Evolutionary conservation across 2,329 filamentous ascomycete genomes (phyloP), one percentile per base, ranked within the genome.

Genomic region (Cladophialophora psammophila): DNA sequence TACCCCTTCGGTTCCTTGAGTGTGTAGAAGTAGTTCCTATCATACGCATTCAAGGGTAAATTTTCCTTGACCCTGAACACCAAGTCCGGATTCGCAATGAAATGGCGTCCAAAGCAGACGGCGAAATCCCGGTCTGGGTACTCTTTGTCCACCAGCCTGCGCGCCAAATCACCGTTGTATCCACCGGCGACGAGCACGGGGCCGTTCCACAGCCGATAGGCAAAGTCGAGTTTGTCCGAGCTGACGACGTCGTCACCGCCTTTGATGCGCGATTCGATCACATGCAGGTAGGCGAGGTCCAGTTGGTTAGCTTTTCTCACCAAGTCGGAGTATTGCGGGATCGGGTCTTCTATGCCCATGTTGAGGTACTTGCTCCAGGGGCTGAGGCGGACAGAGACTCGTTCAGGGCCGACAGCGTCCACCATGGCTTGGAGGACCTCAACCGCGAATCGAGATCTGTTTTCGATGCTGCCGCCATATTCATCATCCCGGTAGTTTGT

Each of bases 291-390:
- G 0, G 87, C 84, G 12, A 91, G 77, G 1, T 84, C 80, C 1
- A 88, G 74, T 34, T 79, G 76, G 61, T 82, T 84, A 9, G 88
- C 78, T 53, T 84, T 81, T 36, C 77, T 72, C 52, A 87, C 81
- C 7, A 90, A 74, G 72, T 91, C 80, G 0, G 78, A 79, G 73
- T 91, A 92, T 67, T 91, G 88, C 0, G 88, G 86, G 10, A 86
- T 73, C 0, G 88, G 88, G 52, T 91, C 82, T 0, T 76, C 70
- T 86, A 90, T 90, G 35, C 79, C 78, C 88, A 91, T 79, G 2
- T 68, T 77, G 71, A 78, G 76, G 72, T 78, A 79, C 3, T 69
- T 69, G 60, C 73, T 76, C 67, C 64, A 86, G 26, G 71, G 78
- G n/a, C 80, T 82, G 15, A 86, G 73, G 0, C 83, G 80, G n/a